Evolutionary conservation across 2,329 filamentous ascomycete genomes (phyloP).

Genomic region (Pseudopyrenochaeta lycopersici): DNA sequence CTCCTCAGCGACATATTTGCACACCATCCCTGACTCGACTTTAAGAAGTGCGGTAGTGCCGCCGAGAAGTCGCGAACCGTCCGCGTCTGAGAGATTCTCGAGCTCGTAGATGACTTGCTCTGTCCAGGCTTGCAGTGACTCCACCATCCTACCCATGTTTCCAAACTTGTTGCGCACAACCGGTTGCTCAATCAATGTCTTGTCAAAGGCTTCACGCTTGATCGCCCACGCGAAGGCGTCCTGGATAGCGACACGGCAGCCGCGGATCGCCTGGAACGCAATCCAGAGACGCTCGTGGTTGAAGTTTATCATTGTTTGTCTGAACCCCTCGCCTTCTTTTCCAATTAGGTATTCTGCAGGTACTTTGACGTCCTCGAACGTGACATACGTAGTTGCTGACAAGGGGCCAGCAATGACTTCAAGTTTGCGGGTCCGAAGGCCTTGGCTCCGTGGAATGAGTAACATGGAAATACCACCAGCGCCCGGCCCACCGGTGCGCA

Average conservation of each 20-base stretch:
- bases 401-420: conserved; percentile 34
- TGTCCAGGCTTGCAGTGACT: conserved; percentile 38
- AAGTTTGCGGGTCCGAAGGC: conserved; percentile 32
- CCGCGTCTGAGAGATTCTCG: conserved; percentile 27
- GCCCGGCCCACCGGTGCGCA: conserved; percentile 40
- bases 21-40: conserved; percentile 35
- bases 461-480: conserved; percentile 42
- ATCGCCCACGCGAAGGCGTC: conserved; percentile 41
- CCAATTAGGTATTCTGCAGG: conserved; percentile 41
- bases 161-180: conserved; percentile 45
- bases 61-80: conserved; percentile 29
- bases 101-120: conserved; percentile 41
- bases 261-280: conserved; percentile 38
- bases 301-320: conserved; percentile 45
- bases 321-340: conserved; percentile 39
- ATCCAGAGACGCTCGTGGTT: conserved; percentile 47
- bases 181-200: conserved; percentile 43
- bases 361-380: conserved; percentile 45
- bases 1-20: conserved; percentile 37
- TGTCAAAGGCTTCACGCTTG: conserved; percentile 43
- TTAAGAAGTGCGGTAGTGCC: conserved; percentile 37
- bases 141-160: conserved; percentile 40
- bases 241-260: conserved; percentile 36
- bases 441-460: conserved; percentile 37
- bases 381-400: conserved; percentile 38